These are phyloP conservation scores for Trametopsis cervina DNA, from an alignment of 768 basidiomycete species.

Conservation along the genomic window DNA sequence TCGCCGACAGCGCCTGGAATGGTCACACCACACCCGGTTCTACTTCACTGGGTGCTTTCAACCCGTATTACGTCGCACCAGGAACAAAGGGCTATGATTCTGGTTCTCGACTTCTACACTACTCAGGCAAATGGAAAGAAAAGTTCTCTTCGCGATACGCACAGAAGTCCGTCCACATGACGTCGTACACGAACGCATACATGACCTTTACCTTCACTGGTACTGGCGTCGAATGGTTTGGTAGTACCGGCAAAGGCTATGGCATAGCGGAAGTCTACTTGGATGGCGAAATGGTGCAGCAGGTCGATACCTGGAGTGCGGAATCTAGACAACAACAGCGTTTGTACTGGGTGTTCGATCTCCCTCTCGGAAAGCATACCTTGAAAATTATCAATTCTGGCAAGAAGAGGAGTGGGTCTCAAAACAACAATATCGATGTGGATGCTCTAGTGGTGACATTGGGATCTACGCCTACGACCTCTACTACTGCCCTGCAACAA, in stretches of 20 bases:
- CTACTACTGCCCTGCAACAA: background rate
- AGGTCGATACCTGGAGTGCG: constrained; percentile 39
- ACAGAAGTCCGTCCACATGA: constrained; percentile 43
- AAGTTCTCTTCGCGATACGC: constrained; percentile 45
- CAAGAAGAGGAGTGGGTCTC: constrained; percentile 28
- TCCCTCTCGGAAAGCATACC: constrained; percentile 47
- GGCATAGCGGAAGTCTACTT: constrained; percentile 52
- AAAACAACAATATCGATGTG: constrained; percentile 38
- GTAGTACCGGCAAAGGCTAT: constrained; percentile 45
- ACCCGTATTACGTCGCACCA: constrained; percentile 67
- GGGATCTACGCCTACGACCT: constrained; percentile 18
- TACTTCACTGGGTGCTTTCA: constrained; percentile 39
- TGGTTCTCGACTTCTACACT: constrained; percentile 57
- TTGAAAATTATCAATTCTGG: constrained; percentile 58
- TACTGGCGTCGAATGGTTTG: constrained; percentile 76
- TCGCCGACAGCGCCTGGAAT: constrained; percentile 57
- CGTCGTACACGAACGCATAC: constrained; percentile 40
- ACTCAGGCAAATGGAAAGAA: constrained; percentile 53
- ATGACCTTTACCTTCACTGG: constrained; percentile 59
- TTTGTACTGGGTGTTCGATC: constrained; percentile 52
- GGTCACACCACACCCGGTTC: constrained; percentile 50
- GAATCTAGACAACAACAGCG: constrained; percentile 47
- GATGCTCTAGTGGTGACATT: constrained; percentile 65
- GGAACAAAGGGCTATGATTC: constrained; percentile 70
- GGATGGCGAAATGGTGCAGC: constrained; percentile 41